These are phyloP conservation scores for Sonneratia alba DNA, from an alignment of 345 rosid genomes.

Conservation along the genomic window DNA sequence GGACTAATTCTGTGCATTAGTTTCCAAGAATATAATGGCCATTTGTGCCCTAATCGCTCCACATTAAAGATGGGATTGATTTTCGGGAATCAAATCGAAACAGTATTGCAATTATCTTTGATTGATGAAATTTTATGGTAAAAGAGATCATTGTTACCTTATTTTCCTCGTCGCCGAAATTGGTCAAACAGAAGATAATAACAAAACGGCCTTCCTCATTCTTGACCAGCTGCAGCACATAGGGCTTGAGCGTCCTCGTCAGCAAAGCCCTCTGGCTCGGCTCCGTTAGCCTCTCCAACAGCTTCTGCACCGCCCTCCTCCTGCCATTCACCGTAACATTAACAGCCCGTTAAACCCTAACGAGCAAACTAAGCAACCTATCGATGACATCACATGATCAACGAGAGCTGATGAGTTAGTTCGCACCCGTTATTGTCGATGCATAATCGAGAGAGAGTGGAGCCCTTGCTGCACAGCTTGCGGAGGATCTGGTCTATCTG, in stretches of 20 bases:
- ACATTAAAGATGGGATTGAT: neutral
- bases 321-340: constrained; percentile 23
- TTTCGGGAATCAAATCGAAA: neutral
- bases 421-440: constrained; percentile 43
- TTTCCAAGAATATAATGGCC: neutral
- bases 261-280: constrained; percentile 26
- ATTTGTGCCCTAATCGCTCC: neutral
- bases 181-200: constrained; percentile 32
- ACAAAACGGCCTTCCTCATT: constrained; percentile 42
- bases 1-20: no score
- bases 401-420: neutral
- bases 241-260: constrained; percentile 22
- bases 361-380: neutral
- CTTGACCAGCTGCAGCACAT: constrained; percentile 27
- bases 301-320: constrained; percentile 31
- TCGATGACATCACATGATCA: no score
- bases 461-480: constrained; percentile 14
- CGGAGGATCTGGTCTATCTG: constrained; percentile 29
- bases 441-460: constrained; percentile 35
- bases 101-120: no score
- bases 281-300: constrained; percentile 26
- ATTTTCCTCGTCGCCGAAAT: constrained; percentile 33
- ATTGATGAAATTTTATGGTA: neutral
- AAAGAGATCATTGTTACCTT: constrained; percentile 25
- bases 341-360: neutral